Evolutionary conservation across 1,139 yeast species (phyloP).

Genomic region (Taphrina wiesneri): DNA sequence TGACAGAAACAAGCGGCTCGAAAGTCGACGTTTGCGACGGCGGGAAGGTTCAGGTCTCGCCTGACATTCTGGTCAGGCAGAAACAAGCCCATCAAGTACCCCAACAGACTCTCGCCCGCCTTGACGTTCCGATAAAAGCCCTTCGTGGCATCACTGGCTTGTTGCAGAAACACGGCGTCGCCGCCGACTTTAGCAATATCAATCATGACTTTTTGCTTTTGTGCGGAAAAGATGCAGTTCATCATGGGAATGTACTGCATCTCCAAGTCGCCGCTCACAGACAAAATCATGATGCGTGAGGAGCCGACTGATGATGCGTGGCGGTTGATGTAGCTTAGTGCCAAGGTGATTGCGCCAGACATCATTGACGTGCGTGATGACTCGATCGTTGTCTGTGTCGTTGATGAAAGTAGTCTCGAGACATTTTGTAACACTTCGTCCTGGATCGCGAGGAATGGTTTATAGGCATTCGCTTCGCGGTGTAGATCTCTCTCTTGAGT

Average conservation of each 20-base stretch:
- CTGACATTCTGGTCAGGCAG: slow-evolving; percentile 82
- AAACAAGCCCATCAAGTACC: slow-evolving; percentile 51
- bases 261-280: slow-evolving; percentile 74
- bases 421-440: slow-evolving; percentile 70
- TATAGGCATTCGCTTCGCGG: slow-evolving; percentile 57
- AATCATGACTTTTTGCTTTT: slow-evolving; percentile 82
- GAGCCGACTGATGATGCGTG: slow-evolving; percentile 57
- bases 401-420: slow-evolving; percentile 51
- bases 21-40: slow-evolving; percentile 84
- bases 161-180: slow-evolving; percentile 83
- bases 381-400: slow-evolving; percentile 41
- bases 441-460: slow-evolving; percentile 82
- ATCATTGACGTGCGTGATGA: slow-evolving; percentile 53
- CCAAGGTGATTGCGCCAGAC: slow-evolving; percentile 77
- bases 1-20: slow-evolving; percentile 92
- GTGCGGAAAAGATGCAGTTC: slow-evolving; percentile 96
- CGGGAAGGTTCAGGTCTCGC: slow-evolving; percentile 72
- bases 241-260: slow-evolving; percentile 87
- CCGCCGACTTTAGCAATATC: slow-evolving; percentile 85
- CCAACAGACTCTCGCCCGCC: slow-evolving; percentile 47
- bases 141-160: slow-evolving; percentile 91
- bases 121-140: slow-evolving; percentile 76
- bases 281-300: slow-evolving; percentile 64
- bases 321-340: slow-evolving; percentile 76
- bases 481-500: slow-evolving; percentile 31